A percentile compares a stretch with the other conserved stretches of the same genome.
Conservation (phyloP, 192 early-diverging fungal species). For the Linnemannia exigua region DNA sequence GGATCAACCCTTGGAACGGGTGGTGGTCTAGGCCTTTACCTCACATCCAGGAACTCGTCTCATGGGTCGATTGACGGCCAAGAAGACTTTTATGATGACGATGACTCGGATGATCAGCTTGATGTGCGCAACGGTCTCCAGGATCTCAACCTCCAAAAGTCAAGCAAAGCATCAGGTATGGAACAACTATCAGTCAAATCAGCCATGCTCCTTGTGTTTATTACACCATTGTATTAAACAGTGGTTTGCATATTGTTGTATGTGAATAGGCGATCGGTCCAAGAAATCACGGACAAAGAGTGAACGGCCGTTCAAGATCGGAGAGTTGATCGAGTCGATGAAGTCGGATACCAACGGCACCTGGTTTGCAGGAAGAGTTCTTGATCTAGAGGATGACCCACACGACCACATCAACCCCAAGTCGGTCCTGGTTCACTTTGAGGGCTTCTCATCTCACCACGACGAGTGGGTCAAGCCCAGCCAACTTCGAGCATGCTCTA, state of each 20-base stretch:
- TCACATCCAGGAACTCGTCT: constrained; percentile 30
- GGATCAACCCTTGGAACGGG: constrained; percentile 37
- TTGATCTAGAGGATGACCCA: constrained; percentile 54
- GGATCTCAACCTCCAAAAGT: constrained; percentile 45
- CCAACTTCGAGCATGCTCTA: constrained; percentile 55
- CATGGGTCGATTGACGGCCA: constrained; percentile 39
- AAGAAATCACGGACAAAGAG: constrained; percentile 44
- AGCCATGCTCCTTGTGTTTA: no score
- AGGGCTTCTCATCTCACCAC: constrained; percentile 65
- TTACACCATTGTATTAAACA: not conserved
- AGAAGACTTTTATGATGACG: constrained; percentile 29
- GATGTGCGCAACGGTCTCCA: constrained; percentile 51
- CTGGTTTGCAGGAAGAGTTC: constrained; percentile 51
- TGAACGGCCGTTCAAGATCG: constrained; percentile 53
- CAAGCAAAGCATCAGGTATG: constrained; percentile 38
- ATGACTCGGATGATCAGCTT: constrained; percentile 36
- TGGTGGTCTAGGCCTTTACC: constrained; percentile 27
- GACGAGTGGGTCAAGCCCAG: constrained; percentile 64
- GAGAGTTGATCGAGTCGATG: constrained; percentile 52
- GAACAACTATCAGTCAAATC: not conserved
- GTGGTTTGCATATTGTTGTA: not conserved
- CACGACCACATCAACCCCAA: constrained; percentile 57
- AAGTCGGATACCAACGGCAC: constrained; percentile 53
- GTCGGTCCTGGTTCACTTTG: constrained; percentile 65
- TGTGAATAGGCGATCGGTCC: constrained; percentile 1